Evolutionary conservation across 257 asterid genomes (phyloP), one percentile per base, ranked within the genome.

Genomic region (Solanum tarapatanum): DNA sequence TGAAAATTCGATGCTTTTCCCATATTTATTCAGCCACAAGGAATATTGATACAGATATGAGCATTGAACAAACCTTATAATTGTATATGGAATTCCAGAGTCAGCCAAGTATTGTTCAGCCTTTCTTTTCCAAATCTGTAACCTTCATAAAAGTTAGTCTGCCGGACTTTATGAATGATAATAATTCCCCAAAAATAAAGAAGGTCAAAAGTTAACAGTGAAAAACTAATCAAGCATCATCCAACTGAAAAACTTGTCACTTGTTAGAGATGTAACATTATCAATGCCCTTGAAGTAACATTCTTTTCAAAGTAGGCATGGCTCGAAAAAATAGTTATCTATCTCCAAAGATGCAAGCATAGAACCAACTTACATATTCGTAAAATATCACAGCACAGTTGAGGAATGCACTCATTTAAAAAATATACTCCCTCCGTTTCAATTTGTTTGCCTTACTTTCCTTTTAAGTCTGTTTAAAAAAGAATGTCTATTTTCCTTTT

Each of bases 51-150:
- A 84, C 4, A 64, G 21, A 11, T 28, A 80, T 74, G 4, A 60
- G 82, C 43, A 13, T 33, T 7, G 69, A 48, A 72, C 87, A 75
- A 79, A 93, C 99, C 99, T 94, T 86, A 97, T 94, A 69, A 97
- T 97, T 79, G 99, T 94, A 94, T 95, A 97, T 2, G 98, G 97
- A 85, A 97, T 88, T 45, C 98, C 98, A 3, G 98, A 97, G 79
- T 95, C 95, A 37, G 98, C 96, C 93, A 97, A 90, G 85, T 95
- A 97, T 77, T 97, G 95, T 88, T 97, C 99, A 1, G 98, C 95
- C 88, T 95, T 97, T 91, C 99, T 94, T 91, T 97, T 97, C 98
- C 99, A 95, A 43, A 94, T 32, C 99, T 97, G 91, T 26, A 84
- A 89, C 37, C 23, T 58, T 9, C 19, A 26, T 12, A 69, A 26